Evolutionary conservation across 2,329 filamentous ascomycete species (phyloP).

Genomic region (Raffaelea arxii): DNA sequence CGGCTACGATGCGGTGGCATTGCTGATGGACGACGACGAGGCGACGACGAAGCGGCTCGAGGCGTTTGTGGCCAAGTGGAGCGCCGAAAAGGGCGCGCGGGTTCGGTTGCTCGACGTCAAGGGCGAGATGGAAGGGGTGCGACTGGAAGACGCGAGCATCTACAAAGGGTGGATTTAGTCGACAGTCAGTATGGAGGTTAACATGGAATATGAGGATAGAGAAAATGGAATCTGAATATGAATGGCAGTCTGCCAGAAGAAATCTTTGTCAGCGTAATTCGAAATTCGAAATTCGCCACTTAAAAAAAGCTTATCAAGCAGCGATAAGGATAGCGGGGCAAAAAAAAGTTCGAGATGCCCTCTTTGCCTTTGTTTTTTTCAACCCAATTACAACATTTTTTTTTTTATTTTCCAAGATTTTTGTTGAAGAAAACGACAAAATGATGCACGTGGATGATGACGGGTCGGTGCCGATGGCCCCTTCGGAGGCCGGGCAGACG

Average conservation of each 20-base stretch:
- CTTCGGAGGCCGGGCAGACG: slow-evolving; percentile 16
- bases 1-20: slow-evolving; percentile 79
- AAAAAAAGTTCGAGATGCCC: no score
- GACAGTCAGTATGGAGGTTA: no score
- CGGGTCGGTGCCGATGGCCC: slow-evolving; percentile 19
- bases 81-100: slow-evolving; percentile 43
- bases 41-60: slow-evolving; percentile 52
- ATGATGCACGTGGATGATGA: slow-evolving; percentile 22
- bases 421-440: not conserved
- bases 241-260: no score
- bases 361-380: no score
- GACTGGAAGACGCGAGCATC: slow-evolving; percentile 31
- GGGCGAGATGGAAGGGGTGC: slow-evolving; percentile 62
- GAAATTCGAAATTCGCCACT: no score
- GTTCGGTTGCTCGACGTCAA: slow-evolving; percentile 61
- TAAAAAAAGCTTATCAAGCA: no score
- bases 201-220: no score
- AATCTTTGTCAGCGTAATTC: no score
- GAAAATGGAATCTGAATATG: no score
- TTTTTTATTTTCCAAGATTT: not conserved
- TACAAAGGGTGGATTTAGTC: slow-evolving; percentile 35
- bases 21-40: slow-evolving; percentile 67
- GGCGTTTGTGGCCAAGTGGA: slow-evolving; percentile 58
- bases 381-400: not conserved
- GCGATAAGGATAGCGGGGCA: no score